Percentiles rank a stretch among this genome's conserved stretches.
Conservation (phyloP, 805 yeast genomes). For the Wickerhamiella siamensis region DNA sequence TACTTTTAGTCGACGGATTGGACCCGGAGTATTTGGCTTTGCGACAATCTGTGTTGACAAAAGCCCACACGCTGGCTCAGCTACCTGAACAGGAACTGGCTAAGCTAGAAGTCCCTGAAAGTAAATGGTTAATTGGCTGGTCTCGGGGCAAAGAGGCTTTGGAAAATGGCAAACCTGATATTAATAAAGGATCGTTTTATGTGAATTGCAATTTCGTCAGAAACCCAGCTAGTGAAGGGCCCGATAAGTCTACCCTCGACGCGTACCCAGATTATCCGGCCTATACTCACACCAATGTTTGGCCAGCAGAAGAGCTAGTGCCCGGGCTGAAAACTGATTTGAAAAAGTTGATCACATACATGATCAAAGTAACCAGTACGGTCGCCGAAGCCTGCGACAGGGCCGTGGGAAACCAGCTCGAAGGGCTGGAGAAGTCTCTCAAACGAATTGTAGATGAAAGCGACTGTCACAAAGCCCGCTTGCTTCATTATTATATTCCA, state of each 20-base stretch:
- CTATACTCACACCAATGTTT: slow-evolving; percentile 37
- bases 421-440: slow-evolving; percentile 22
- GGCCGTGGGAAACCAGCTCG: slow-evolving; percentile 1
- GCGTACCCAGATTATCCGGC: slow-evolving; percentile 28
- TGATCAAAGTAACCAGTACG: slow-evolving; percentile 33
- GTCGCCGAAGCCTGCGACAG: slow-evolving; percentile 44
- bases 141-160: slow-evolving; percentile 42
- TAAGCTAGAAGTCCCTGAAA: slow-evolving; percentile 34
- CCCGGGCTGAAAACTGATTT: slow-evolving; percentile 18
- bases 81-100: slow-evolving; percentile 26
- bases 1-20: slow-evolving; percentile 33
- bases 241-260: slow-evolving; percentile 18
- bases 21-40: slow-evolving; percentile 29
- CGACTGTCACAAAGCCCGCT: slow-evolving; percentile 43
- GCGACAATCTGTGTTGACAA: slow-evolving; percentile 30
- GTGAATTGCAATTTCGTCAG: slow-evolving; percentile 43
- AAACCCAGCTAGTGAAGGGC: slow-evolving; percentile 33
- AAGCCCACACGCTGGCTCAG: slow-evolving; percentile 31
- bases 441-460: slow-evolving; percentile 34
- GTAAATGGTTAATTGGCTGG: slow-evolving; percentile 46
- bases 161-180: slow-evolving; percentile 33
- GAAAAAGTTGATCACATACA: slow-evolving; percentile 28
- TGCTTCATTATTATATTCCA: slow-evolving; percentile 39
- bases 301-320: slow-evolving; percentile 31
- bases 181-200: slow-evolving; percentile 42